Base-by-base conservation (phyloP, 1,284 basidiomycete genomes). In the Sanghuangporus weigelae region DNA sequence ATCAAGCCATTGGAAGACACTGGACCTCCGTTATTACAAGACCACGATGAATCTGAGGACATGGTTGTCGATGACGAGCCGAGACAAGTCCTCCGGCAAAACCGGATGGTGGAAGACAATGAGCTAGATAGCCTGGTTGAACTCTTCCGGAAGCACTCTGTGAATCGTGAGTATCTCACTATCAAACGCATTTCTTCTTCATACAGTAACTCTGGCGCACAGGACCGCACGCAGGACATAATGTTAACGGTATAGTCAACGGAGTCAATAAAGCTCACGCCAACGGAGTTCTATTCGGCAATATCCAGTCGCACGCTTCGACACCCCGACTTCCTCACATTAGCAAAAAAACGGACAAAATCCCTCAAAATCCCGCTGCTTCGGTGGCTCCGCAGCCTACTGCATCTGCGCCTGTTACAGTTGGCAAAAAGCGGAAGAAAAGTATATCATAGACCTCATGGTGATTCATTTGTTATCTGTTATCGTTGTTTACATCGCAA, bases 61-160 rank as follows among this genome's bases (percentile, higher is more conserved):
- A 71, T 69, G 12, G 57, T 72, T 39, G 58, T 73, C 39, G 66
- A 62, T 48, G 31, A 31, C 12, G 60, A 51, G 38, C 11, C 54
- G 7, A 26, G 38, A 6, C 46, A 54, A 12, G 36, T 68, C 16
- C 69, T 68, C 8, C 65, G 67, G 46, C 68, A 65, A 40, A 67
- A 73, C 23, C 79, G 81, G 23, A 68, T 73, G 14, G 78, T 84
- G 3, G 74, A 76, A 65, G 67, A 75, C 31, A 70, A 73, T 46
- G 85, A 86, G 71, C 79, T 86, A 73, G 71, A 76, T 31, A 70
- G 70, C 12, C 76, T 87, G 65, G 71, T 83, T 16, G 74, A 77
- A 31, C 71, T 87, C 7, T 87, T 87, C 74, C 77, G 75, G 66
- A 69, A 74, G 16, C 76, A 81, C 65, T 75, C 77, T 4, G 69